A percentile compares a stretch with the other conserved stretches of the same genome.
Conservation (phyloP, 2,329 filamentous ascomycete genomes). For the Parafenestella ontariensis region DNA sequence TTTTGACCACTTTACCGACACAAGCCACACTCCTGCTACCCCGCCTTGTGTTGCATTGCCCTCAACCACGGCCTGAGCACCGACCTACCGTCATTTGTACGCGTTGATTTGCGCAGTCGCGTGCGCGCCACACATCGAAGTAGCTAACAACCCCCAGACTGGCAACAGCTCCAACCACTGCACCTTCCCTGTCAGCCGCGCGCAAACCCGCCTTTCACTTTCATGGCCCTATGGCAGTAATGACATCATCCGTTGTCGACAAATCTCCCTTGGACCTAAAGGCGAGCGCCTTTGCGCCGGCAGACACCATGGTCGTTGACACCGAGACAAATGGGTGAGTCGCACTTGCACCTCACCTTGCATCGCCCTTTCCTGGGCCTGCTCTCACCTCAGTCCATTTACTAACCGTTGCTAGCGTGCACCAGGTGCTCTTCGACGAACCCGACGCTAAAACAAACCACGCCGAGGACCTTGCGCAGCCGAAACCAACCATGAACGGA, state of each 20-base stretch:
- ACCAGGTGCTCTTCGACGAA: slow-evolving; percentile 48
- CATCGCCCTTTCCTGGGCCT: slow-evolving; percentile 7
- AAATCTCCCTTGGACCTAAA: slow-evolving; percentile 58
- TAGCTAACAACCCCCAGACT: slow-evolving; percentile 24
- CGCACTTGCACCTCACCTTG: slow-evolving; percentile 27
- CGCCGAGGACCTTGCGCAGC: slow-evolving; percentile 27
- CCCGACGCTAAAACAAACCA: slow-evolving; percentile 25
- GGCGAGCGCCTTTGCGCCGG: slow-evolving; percentile 54
- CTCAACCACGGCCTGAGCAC: slow-evolving; percentile 18
- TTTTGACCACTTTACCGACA: slow-evolving; percentile 19
- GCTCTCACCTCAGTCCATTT: slow-evolving; percentile 14
- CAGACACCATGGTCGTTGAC: slow-evolving; percentile 62
- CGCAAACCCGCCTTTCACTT: slow-evolving; percentile 31
- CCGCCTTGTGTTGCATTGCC: slow-evolving; percentile 12
- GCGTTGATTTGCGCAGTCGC: slow-evolving; percentile 25
- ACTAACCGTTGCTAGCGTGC: slow-evolving; percentile 34
- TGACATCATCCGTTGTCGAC: slow-evolving; percentile 48
- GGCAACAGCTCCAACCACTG: slow-evolving; percentile 15
- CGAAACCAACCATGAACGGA: slow-evolving; percentile 41
- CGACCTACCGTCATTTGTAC: slow-evolving; percentile 14
- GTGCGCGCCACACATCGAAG: slow-evolving; percentile 16
- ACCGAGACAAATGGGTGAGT: slow-evolving; percentile 67
- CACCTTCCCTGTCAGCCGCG: slow-evolving; percentile 22
- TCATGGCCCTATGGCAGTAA: slow-evolving; percentile 52
- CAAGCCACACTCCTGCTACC: slow-evolving; percentile 24